Percentiles rank a stretch among this genome's conserved stretches.
These are phyloP conservation scores for Naganishia antarctica DNA, from an alignment of 768 basidiomycete genomes.

Conservation along the genomic window DNA sequence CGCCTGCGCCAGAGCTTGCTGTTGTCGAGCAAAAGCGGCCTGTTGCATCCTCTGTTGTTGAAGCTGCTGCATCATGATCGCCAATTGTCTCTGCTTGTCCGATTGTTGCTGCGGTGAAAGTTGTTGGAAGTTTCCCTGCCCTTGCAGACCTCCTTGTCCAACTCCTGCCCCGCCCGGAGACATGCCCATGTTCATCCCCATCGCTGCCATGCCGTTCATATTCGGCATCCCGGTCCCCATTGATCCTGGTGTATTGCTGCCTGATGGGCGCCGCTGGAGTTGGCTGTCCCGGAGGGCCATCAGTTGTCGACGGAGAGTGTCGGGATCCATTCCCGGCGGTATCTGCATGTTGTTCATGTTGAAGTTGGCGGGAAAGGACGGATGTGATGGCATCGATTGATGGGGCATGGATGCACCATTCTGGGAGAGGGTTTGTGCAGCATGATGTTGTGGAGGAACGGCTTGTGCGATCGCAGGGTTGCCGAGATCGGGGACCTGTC, in stretches of 20 bases:
- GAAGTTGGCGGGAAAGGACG: slow-evolving; percentile 2
- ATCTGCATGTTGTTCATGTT: slow-evolving; percentile 17
- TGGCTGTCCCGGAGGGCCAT: not conserved
- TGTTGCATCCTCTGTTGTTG: slow-evolving; percentile 19
- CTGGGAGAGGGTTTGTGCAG: not conserved
- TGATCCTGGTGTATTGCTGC: not conserved
- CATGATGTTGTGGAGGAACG: not conserved
- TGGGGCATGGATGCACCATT: not conserved
- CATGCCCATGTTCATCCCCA: slow-evolving; percentile 7
- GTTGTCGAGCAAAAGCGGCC: not conserved
- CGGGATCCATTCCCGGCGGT: slow-evolving; percentile 1
- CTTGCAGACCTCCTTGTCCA: not conserved
- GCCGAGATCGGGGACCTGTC: not conserved
- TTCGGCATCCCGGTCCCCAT: not conserved
- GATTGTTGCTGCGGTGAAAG: slow-evolving; percentile 30
- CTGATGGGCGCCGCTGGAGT: not conserved
- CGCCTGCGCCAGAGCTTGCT: slow-evolving; percentile 6
- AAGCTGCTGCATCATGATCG: slow-evolving; percentile 16
- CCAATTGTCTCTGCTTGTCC: slow-evolving; percentile 27
- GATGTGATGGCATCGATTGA: not conserved
- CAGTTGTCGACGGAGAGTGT: slow-evolving; percentile 3
- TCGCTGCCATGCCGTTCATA: slow-evolving; percentile 2
- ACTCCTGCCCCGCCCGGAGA: not conserved
- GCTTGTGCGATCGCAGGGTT: not conserved
- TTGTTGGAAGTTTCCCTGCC: not conserved